phyloP scores from a whole-genome alignment of 2,329 filamentous ascomycete genomes.

The Phyllosticta citriasiana region DNA sequence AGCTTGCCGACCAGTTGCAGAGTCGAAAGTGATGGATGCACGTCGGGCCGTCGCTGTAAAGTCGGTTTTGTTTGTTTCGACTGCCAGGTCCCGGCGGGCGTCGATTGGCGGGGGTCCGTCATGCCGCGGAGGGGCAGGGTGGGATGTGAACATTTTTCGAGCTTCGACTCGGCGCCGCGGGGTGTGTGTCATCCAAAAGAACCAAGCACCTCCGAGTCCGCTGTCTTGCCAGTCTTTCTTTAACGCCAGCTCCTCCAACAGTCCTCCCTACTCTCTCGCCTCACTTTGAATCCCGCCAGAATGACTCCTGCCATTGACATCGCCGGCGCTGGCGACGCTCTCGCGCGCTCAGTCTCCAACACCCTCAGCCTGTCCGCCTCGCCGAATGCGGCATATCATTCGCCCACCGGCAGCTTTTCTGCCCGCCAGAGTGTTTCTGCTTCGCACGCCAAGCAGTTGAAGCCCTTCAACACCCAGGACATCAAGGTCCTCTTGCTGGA shows the following conservation, averaged over 20 bases:
- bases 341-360: slow-evolving; percentile 43
- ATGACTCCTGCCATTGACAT: slow-evolving; percentile 31
- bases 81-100: background rate
- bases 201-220: background rate
- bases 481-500: slow-evolving; percentile 94
- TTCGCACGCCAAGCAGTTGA: slow-evolving; percentile 60
- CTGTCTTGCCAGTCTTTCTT: background rate
- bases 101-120: slow-evolving; percentile 1
- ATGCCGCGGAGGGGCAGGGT: slow-evolving; percentile 2
- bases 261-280: background rate
- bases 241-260: background rate
- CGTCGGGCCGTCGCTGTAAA: background rate
- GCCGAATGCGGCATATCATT: slow-evolving; percentile 65
- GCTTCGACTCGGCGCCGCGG: background rate
- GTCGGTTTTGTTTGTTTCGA: background rate
- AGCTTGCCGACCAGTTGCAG: background rate
- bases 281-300: slow-evolving; percentile 7
- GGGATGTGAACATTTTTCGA: slow-evolving; percentile 2
- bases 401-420: slow-evolving; percentile 54
- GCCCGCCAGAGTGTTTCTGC: slow-evolving; percentile 23
- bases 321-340: slow-evolving; percentile 15
- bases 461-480: slow-evolving; percentile 91
- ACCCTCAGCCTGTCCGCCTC: slow-evolving; percentile 63
- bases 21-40: background rate
- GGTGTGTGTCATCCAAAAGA: slow-evolving; percentile 2